Percentiles rank a stretch among this genome's conserved stretches.
phyloP scores from a whole-genome alignment of 2,329 filamentous ascomycete species.

The Trichoderma breve region DNA sequence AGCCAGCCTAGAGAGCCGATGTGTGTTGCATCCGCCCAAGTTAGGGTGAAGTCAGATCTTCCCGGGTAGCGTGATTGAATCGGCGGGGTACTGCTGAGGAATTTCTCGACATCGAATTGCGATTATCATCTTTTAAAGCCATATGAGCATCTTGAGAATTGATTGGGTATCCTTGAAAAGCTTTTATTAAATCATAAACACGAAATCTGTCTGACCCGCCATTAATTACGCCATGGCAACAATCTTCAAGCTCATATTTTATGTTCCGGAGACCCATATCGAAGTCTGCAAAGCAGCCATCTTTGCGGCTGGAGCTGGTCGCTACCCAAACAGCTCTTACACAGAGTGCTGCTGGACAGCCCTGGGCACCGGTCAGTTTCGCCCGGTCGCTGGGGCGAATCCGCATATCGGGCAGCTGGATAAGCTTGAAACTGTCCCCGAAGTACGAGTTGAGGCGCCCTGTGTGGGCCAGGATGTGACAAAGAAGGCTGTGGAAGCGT shows the following conservation, averaged over 20 bases:
- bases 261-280: conserved; percentile 45
- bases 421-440: conserved; percentile 56
- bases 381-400: conserved; percentile 58
- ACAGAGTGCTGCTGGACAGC: conserved; percentile 53
- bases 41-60: neutral
- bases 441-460: conserved; percentile 62
- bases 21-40: neutral
- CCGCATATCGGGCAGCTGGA: conserved; percentile 61
- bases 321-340: conserved; percentile 53
- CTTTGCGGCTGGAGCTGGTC: conserved; percentile 57
- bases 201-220: too few relatives aligned
- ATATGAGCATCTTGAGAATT: neutral
- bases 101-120: neutral
- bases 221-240: neutral
- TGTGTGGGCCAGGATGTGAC: conserved; percentile 58
- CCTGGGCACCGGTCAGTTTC: conserved; percentile 63
- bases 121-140: neutral
- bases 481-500: conserved; percentile 56
- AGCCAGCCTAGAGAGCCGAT: neutral
- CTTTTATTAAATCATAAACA: neutral
- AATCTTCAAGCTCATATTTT: conserved; percentile 47
- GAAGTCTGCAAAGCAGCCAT: conserved; percentile 54
- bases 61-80: neutral
- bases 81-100: neutral
- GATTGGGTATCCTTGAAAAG: neutral